phyloP scores from a whole-genome alignment of 345 rosid genomes.

The Pugionium dolabratum region DNA sequence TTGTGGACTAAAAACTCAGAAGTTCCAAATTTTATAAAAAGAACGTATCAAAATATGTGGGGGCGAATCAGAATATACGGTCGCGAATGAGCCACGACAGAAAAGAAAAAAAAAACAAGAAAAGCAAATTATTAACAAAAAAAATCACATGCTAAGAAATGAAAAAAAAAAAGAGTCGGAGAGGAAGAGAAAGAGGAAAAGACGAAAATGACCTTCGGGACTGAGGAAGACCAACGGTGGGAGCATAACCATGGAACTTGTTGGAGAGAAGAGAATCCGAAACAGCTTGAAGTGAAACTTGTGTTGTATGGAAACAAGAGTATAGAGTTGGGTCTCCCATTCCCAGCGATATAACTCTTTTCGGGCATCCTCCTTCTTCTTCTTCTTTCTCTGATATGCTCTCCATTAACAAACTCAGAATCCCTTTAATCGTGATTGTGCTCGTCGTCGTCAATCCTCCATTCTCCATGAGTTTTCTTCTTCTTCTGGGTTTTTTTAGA shows the following conservation, averaged over 20 bases:
- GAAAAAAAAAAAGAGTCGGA: neutral
- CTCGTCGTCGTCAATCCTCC: conserved; percentile 41
- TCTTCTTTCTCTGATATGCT: conserved; percentile 46
- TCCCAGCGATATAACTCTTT: conserved; percentile 67
- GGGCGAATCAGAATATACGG: too few relatives aligned
- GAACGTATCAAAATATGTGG: too few relatives aligned
- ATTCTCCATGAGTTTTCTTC: conserved; percentile 40
- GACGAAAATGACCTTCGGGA: conserved; percentile 65
- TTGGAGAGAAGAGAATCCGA: conserved; percentile 66
- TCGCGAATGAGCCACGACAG: too few relatives aligned
- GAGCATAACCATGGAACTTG: conserved; percentile 90
- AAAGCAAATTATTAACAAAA: too few relatives aligned
- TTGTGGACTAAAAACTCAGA: too few relatives aligned
- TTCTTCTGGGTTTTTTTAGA: too few relatives aligned
- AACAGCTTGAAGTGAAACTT: conserved; percentile 63
- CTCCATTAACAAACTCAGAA: conserved; percentile 62
- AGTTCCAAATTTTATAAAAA: too few relatives aligned
- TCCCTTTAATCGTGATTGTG: conserved; percentile 79
- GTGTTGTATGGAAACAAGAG: conserved; percentile 75
- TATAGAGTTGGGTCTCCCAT: conserved; percentile 92
- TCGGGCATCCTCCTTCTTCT: conserved; percentile 31
- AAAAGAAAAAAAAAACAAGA: too few relatives aligned
- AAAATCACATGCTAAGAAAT: neutral
- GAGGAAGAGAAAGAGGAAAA: neutral
- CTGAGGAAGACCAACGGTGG: conserved; percentile 88